Evolutionary conservation across 2,329 filamentous ascomycete species (phyloP), one percentile per base, ranked within the genome.

Genomic region (Trichoderma asperellum): DNA sequence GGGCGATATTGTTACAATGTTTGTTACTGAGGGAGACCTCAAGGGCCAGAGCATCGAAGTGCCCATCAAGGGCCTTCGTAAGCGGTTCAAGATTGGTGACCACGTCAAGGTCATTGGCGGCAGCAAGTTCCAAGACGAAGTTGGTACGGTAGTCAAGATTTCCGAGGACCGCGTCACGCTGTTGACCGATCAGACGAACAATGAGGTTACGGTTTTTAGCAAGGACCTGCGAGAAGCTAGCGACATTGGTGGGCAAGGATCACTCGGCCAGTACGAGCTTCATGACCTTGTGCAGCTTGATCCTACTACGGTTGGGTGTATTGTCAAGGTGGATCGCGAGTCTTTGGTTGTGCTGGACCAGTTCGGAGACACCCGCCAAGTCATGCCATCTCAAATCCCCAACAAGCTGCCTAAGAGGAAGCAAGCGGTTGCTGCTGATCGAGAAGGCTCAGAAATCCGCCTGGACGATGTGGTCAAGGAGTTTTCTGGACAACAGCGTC

Each of bases 31-130:
- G 76, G 96, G 96, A 58, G 91, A 92, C 52, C 84, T 98, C 34
- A 85, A 83, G 63, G 95, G 94, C 11, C 92, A 97, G 78, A 89
- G 87, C 5, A 96, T 99, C 57, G 95, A 98, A 78, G 94, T 97
- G 12, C 96, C 96, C 1, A 91, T 94, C 72, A 96, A 96, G 81
- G 92, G 93, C 56, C 85, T 99, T 32, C 92, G 96, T 69, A 99
- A 99, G 81, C 88, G 93, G 35, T 99, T 99, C 86, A 89, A 88
- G 73, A 87, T 94, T 71, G 96, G 96, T 84, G 96, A 99, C 76
- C 96, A 99, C 77, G 96, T 99, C 83, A 98, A 98, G 83, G 96
- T 99, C 74, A 97, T 97, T 77, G 95, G 96, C 68, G 95, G 94
- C 49, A 97, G 94, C 82, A 92, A 93, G 75, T 98, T 94, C 79